Evolutionary conservation across 2,329 filamentous ascomycete species (phyloP).

Genomic region (Trichophyton mentagrophytes): DNA sequence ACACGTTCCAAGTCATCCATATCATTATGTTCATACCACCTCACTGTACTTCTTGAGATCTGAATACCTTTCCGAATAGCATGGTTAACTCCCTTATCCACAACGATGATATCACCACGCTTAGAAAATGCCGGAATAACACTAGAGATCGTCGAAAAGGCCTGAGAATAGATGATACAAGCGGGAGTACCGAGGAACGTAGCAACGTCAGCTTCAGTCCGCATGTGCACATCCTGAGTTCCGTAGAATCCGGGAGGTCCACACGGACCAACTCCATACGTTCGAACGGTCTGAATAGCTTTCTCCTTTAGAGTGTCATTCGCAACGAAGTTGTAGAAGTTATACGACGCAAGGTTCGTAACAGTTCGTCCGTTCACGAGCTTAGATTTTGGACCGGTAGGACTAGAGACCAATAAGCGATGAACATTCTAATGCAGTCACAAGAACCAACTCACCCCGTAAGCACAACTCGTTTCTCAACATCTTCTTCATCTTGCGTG

Average conservation of each 20-base stretch:
- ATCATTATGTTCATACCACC: constrained; percentile 93
- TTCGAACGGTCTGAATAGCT: constrained; percentile 82
- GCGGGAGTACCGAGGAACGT: constrained; percentile 74
- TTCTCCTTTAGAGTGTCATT: constrained; percentile 92
- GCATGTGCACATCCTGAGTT: constrained; percentile 96
- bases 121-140: constrained; percentile 97
- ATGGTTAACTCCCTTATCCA: constrained; percentile 85
- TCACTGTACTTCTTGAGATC: constrained; percentile 77
- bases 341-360: constrained; percentile 85
- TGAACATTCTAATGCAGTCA: neutral
- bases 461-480: constrained; percentile 75
- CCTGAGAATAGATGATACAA: constrained; percentile 90
- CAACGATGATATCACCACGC: constrained; percentile 91
- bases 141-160: constrained; percentile 91
- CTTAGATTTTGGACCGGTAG: constrained; percentile 81
- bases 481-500: constrained; percentile 63
- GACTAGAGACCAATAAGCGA: constrained; percentile 38
- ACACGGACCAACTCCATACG: constrained; percentile 92
- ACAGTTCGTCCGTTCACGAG: constrained; percentile 80
- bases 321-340: constrained; percentile 92
- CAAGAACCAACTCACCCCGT: constrained; percentile 51
- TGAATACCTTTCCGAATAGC: constrained; percentile 89
- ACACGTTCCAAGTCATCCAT: constrained; percentile 85
- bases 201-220: constrained; percentile 87
- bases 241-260: constrained; percentile 97